Conservation (phyloP, 768 basidiomycete genomes). For the Lentinula raphanica region DNA sequence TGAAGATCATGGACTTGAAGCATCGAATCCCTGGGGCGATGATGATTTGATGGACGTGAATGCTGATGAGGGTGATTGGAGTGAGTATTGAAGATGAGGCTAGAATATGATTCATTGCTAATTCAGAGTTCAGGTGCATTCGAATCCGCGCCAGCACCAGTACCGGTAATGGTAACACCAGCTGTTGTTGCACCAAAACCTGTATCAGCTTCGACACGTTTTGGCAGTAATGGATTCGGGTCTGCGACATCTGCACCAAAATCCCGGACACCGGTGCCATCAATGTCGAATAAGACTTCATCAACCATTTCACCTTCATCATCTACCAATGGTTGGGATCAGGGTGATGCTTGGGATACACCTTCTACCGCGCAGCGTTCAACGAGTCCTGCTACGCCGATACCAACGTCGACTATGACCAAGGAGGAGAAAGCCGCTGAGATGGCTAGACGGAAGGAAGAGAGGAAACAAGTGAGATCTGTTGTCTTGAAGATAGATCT, state of each 20-base stretch:
- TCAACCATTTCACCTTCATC: conserved; percentile 6
- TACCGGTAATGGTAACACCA: conserved; percentile 23
- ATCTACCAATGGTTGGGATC: conserved; percentile 12
- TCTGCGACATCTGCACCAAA: not conserved
- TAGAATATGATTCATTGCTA: not conserved
- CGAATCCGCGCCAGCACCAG: conserved; percentile 45
- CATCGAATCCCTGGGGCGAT: conserved; percentile 60
- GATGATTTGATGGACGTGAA: conserved; percentile 90
- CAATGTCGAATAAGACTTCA: conserved; percentile 1
- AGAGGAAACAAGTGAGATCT: conserved; percentile 68
- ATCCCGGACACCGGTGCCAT: conserved; percentile 2
- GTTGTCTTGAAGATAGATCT: not conserved
- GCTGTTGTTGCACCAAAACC: conserved; percentile 21
- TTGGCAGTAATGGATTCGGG: conserved; percentile 17
- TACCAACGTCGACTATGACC: conserved; percentile 44
- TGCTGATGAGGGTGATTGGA: conserved; percentile 93
- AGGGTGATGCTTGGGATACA: conserved; percentile 14
- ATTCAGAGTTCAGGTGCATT: conserved; percentile 54
- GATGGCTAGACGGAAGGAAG: conserved; percentile 87
- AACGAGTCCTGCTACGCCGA: conserved; percentile 13
- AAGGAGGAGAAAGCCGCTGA: conserved; percentile 95
- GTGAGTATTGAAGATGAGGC: conserved; percentile 43
- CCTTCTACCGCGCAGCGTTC: conserved; percentile 9
- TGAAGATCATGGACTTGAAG: conserved; percentile 34
- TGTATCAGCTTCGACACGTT: conserved; percentile 15